Base-by-base conservation (phyloP, 163 green algal genomes). In the Chlorella variabilis region DNA sequence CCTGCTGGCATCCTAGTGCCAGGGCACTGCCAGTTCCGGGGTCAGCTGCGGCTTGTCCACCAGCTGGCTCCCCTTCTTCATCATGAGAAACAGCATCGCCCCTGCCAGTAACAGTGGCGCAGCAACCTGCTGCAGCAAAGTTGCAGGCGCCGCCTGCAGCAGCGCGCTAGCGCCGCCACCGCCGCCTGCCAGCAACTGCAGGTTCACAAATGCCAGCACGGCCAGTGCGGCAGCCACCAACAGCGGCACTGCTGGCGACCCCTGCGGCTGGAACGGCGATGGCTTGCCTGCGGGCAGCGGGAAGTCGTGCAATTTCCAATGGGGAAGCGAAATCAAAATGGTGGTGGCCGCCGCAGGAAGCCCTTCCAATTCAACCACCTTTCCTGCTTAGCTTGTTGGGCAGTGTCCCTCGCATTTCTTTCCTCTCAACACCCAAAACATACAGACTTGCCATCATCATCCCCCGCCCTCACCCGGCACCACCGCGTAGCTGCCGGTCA, bases 11-110 rank as follows among this genome's bases (percentile, higher is more conserved):
- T n/a, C n/a, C n/a, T 51, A 80, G 36, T 67, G 63, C 85, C 89
- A 93, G 39, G 86, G 83, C 41, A 85, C 71, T 5, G 89, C 87
- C 62, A 92, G 81, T 31, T 92, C 85, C 0, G 90, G 91, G 48
- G 87, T 89, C 39, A 96, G 90, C 88, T 90, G 84, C 45, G 93
- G 93, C 68, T 73, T 61, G 85, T 94, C 88, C 23, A 96, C 91
- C 68, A 96, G 78, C 23, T 83, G 51, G 42, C 66, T 83, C n/a
- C 92, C 93, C 49, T 88, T 87, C 62, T 82, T 87, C 27, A 89
- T 71, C 33, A 95, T 76, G 54, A 88, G 59, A 25, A 27, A 20
- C 67, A 96, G 62, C 42, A 95, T 75, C 2, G 75, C 68, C 17
- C 78, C 68, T 2, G 87, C 91, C 36, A 92, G 48, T 41, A 89